phyloP scores from a whole-genome alignment of 169 alveolate species.

The Plasmodium coatneyi region DNA sequence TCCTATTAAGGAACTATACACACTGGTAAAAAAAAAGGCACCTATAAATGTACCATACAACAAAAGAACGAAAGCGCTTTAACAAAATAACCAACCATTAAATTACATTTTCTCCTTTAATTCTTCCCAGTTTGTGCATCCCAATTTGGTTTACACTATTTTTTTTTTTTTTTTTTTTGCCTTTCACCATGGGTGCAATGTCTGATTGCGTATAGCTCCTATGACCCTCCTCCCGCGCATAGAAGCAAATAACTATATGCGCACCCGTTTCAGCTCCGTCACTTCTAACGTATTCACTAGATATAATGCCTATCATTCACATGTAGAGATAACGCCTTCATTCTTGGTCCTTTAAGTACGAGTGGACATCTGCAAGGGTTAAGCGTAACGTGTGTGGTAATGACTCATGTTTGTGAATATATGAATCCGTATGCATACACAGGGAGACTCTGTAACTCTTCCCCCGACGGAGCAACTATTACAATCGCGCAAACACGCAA shows the following conservation, averaged over 20 bases:
- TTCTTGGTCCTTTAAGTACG: conserved; percentile 40
- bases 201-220: not conserved
- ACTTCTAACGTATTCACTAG: not conserved
- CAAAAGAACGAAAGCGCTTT: not conserved
- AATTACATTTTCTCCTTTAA: not conserved
- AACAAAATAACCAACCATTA: not conserved
- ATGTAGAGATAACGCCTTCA: conserved; percentile 8
- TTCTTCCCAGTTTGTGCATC: not conserved
- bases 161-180: not conserved
- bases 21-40: not conserved
- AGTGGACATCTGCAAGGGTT: conserved; percentile 45
- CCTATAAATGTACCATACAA: not conserved
- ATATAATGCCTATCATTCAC: not conserved
- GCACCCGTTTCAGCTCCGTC: not conserved
- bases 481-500: not conserved
- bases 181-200: not conserved
- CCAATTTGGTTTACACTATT: not conserved
- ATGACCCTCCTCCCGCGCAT: not conserved
- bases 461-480: not conserved
- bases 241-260: not conserved
- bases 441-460: not conserved
- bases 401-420: not conserved
- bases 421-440: not conserved
- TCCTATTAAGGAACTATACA: not conserved
- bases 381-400: not conserved